phyloP scores from a whole-genome alignment of 805 yeast species.

The Clavispora fructus region DNA sequence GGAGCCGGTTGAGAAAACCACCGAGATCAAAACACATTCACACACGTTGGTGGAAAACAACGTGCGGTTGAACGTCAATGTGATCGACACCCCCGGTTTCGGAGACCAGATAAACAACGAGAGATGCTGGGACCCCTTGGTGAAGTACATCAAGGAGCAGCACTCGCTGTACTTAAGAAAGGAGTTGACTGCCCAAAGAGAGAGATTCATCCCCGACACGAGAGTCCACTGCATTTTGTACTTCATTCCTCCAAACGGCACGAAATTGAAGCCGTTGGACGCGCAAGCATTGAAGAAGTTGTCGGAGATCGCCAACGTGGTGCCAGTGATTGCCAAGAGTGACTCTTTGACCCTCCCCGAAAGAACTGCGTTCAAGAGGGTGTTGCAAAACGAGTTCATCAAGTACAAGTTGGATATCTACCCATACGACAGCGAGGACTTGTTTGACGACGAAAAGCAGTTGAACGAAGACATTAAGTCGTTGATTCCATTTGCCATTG shows the following conservation, averaged over 20 bases:
- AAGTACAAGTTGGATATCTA: slow-evolving; percentile 71
- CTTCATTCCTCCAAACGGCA: slow-evolving; percentile 77
- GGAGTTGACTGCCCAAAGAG: slow-evolving; percentile 93
- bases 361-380: slow-evolving; percentile 70
- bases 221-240: slow-evolving; percentile 92
- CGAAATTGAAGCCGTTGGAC: slow-evolving; percentile 81
- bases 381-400: slow-evolving; percentile 70
- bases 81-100: slow-evolving; percentile 96
- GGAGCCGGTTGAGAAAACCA: slow-evolving; percentile 79
- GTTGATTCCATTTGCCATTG: slow-evolving; percentile 87
- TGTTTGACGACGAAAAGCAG: slow-evolving; percentile 67
- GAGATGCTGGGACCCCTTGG: slow-evolving; percentile 94
- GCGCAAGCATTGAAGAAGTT: slow-evolving; percentile 76
- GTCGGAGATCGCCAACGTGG: slow-evolving; percentile 86
- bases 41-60: slow-evolving; percentile 78
- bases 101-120: slow-evolving; percentile 96
- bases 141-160: slow-evolving; percentile 92
- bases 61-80: slow-evolving; percentile 77
- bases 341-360: slow-evolving; percentile 86
- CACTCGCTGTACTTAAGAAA: slow-evolving; percentile 86
- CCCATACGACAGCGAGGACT: slow-evolving; percentile 72
- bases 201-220: slow-evolving; percentile 72
- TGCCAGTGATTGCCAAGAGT: slow-evolving; percentile 92
- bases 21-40: slow-evolving; percentile 71
- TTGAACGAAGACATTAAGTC: slow-evolving; percentile 67